Conservation (phyloP, 208 protist genomes). For the Tetramitus jugosus region DNA sequence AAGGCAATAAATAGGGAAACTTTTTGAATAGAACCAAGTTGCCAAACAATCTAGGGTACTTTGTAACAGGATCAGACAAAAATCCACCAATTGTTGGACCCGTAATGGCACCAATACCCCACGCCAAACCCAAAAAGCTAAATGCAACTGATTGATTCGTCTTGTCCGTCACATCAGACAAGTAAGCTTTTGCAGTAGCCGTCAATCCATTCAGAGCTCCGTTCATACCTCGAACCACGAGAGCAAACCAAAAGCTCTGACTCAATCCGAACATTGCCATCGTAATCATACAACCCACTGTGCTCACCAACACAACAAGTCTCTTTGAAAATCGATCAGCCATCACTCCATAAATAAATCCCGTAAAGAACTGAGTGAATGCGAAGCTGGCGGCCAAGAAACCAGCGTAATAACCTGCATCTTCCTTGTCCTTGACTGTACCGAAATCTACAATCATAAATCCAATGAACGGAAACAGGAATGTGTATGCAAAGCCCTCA, state of each 20-base stretch:
- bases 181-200: background rate
- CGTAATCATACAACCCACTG: background rate
- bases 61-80: background rate
- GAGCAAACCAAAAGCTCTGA: background rate
- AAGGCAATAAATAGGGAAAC: background rate
- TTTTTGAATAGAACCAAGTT: background rate
- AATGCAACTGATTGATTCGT: background rate
- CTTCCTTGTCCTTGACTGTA: background rate
- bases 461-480: background rate
- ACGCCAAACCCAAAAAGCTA: background rate
- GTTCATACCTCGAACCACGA: background rate
- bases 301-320: background rate
- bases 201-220: background rate
- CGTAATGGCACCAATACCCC: background rate
- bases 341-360: background rate
- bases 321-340: background rate
- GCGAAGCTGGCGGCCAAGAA: background rate
- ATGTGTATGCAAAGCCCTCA: too few species aligned
- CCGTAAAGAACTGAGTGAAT: background rate
- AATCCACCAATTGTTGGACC: background rate
- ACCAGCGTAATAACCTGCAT: background rate
- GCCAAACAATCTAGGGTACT: background rate
- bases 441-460: background rate
- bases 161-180: background rate
- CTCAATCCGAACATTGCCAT: background rate